phyloP scores from a whole-genome alignment of 2,329 filamentous ascomycete genomes.

The Botryosphaeria dothidea region DNA sequence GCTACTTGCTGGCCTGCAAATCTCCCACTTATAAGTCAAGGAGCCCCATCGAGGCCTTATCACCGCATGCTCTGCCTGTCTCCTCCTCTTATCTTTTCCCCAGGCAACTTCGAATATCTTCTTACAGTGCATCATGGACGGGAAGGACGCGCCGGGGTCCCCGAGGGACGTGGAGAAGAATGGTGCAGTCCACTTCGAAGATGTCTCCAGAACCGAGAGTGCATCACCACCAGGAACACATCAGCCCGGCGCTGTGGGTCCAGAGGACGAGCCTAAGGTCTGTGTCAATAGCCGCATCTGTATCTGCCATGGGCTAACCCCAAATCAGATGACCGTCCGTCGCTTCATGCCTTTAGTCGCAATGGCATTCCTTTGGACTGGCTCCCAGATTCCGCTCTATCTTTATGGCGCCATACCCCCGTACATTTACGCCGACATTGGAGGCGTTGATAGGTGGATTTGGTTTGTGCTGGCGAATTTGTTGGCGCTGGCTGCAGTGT shows the following conservation, averaged over 20 bases:
- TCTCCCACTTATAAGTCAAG: not conserved
- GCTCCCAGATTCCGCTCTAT: constrained; percentile 57
- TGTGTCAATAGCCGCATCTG: not conserved
- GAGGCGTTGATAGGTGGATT: constrained; percentile 54
- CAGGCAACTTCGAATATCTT: not conserved
- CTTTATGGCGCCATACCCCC: constrained; percentile 35
- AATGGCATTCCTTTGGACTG: constrained; percentile 60
- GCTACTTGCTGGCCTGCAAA: not conserved
- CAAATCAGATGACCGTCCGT: constrained; percentile 9
- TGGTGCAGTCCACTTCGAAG: not conserved
- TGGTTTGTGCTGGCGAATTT: constrained; percentile 52
- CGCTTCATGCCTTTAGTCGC: constrained; percentile 52
- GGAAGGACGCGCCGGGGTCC: not conserved
- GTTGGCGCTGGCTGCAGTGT: constrained; percentile 40
- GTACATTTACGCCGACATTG: constrained; percentile 58
- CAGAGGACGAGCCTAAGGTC: constrained; percentile 1
- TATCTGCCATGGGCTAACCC: too few species aligned
- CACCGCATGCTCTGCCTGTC: not conserved
- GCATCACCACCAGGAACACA: not conserved
- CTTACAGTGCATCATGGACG: not conserved
- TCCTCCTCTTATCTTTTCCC: not conserved
- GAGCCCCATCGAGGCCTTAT: not conserved
- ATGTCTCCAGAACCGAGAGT: not conserved
- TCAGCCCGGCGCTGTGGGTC: not conserved
- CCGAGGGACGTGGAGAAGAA: not conserved